Evolutionary conservation across 1,284 basidiomycete genomes (phyloP), one percentile per base, ranked within the genome.

Genomic region (Cutaneotrichosporon arboriforme): DNA sequence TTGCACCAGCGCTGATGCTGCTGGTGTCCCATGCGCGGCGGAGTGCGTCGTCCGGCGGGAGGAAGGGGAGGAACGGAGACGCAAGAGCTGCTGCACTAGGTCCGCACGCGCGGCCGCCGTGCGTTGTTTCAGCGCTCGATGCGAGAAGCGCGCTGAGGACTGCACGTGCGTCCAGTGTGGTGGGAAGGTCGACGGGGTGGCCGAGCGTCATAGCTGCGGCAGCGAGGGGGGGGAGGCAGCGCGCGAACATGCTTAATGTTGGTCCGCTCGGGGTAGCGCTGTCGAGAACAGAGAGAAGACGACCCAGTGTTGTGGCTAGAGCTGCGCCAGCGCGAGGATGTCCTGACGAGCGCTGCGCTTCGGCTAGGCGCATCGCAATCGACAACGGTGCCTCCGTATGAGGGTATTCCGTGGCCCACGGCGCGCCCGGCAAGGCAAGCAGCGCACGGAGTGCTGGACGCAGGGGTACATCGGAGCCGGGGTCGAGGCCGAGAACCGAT

Each of bases 401-500:
- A 3, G 57, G 57, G n/a, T 53, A 49, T 3, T 8, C n/a, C 0
- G 48, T 40, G 7, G 22, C 31, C 17, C 26, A 36, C 10, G 55
- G 49, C 4, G 17, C 7, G 15, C 17, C 33, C 18, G 41, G 51
- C 12, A 23, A 39, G 7, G 22, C 12, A 2, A 49, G 31, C 3
- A 47, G 33, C 3, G 46, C 51, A 8, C 17, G 13, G 4, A 39
- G 40, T 7, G 45, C 31, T 13, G 35, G 7, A 3, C 22, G 9
- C 8, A 23, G 26, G 26, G 31, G 13, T 13, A 31, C 38, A 38
- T 15, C 8, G 8, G 18, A 10, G 20, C 18, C 13, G 14, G 23
- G 20, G 9, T 57, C 38, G n/a, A 53, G 22, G 4, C 51, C 55
- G 15, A 57, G 55, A 15, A 57, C 18, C 1, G 55, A 50, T 4